Evolutionary conservation across 345 rosid genomes (phyloP).

Genomic region (Brassica incana): DNA sequence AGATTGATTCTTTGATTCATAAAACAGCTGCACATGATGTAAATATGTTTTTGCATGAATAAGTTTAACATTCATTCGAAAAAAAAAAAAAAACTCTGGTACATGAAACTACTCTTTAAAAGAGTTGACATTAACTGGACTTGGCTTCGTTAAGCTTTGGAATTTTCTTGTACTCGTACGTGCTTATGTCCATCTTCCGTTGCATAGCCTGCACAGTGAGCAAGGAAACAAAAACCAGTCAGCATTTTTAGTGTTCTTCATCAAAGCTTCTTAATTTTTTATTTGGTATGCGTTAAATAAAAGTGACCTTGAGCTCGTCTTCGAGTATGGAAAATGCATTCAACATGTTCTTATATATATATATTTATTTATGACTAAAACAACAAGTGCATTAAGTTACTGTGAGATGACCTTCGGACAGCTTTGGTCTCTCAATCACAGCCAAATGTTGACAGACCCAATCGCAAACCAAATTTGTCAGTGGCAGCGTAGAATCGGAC

Average conservation of each 20-base stretch:
- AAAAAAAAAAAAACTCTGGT: not conserved
- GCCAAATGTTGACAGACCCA: no score
- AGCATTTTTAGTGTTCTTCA: slow-evolving; percentile 5
- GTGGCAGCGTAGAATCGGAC: no score
- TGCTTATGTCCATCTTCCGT: slow-evolving; percentile 72
- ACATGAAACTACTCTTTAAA: no score
- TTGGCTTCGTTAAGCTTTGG: not conserved
- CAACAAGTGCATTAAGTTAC: no score
- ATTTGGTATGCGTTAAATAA: not conserved
- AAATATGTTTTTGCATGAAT: no score
- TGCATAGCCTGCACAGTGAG: slow-evolving; percentile 57
- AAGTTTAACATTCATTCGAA: not conserved
- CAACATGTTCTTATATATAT: no score
- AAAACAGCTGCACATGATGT: no score
- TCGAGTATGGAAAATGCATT: slow-evolving; percentile 27
- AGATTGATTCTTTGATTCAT: no score
- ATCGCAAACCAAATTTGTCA: no score
- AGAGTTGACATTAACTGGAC: not conserved
- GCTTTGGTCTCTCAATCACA: no score
- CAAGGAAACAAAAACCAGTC: not conserved
- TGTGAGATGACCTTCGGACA: no score
- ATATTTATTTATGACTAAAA: no score
- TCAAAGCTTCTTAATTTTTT: not conserved
- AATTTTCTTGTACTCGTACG: slow-evolving; percentile 64
- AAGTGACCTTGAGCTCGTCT: slow-evolving; percentile 70